Conservation (phyloP, 1,284 basidiomycete genomes). For the Agroathelia rolfsii region DNA sequence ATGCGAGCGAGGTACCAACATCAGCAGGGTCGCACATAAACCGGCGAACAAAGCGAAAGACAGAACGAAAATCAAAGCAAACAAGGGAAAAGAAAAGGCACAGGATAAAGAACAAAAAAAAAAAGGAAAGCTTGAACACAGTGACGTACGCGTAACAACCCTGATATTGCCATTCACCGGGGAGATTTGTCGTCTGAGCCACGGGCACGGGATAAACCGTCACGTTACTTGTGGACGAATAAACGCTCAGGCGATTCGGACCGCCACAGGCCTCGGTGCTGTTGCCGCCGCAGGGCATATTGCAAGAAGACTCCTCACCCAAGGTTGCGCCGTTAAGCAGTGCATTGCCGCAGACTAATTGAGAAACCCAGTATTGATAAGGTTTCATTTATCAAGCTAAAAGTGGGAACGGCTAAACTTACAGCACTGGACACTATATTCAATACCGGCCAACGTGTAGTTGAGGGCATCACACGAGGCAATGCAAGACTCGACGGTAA, state of each 20-base stretch:
- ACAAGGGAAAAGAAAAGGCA: conserved; percentile 19
- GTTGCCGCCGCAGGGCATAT: conserved; percentile 58
- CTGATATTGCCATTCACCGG: conserved; percentile 52
- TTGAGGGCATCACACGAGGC: conserved; percentile 21
- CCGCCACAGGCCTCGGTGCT: conserved; percentile 61
- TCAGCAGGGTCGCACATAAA: background rate
- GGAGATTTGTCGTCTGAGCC: conserved; percentile 42
- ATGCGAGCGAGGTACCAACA: conserved; percentile 33
- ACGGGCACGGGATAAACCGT: conserved; percentile 49
- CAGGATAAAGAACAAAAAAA: background rate
- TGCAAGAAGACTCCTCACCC: conserved; percentile 43
- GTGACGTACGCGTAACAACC: conserved; percentile 54
- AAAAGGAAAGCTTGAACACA: background rate
- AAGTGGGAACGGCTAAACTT: conserved; percentile 16
- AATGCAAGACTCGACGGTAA: conserved; percentile 31
- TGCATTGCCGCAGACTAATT: conserved; percentile 50
- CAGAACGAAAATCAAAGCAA: conserved; percentile 22
- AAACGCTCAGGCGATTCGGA: conserved; percentile 60
- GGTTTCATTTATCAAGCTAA: background rate
- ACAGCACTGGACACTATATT: conserved; percentile 53
- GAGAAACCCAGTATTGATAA: conserved; percentile 10
- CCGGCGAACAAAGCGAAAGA: background rate
- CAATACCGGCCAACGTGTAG: conserved; percentile 32
- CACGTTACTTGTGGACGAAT: conserved; percentile 41
- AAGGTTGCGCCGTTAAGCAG: conserved; percentile 47